Base-by-base conservation (phyloP, 176 grass and related monocot species). In the Neostapfia colusana region DNA sequence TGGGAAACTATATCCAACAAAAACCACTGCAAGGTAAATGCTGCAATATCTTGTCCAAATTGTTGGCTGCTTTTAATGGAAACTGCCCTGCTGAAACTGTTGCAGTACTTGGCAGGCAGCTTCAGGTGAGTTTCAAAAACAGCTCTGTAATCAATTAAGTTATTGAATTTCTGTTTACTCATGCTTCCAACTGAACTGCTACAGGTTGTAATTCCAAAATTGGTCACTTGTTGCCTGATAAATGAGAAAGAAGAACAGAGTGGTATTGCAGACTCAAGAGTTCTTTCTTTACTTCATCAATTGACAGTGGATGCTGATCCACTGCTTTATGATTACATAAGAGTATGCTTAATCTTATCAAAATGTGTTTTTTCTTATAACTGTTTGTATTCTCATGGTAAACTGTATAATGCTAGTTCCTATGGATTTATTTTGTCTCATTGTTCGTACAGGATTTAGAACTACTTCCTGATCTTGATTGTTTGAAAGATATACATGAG, bases 171-270 rank as follows among this genome's bases (percentile, higher is more conserved):
- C 31, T 60, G 59, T 60, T 48, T 26, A 26, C 67, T 73, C 58
- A 58, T 39, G 65, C 31, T 67, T 56, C 26, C 9, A 73, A 78
- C 55, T 78, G 59, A 63, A 87, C 67, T 49, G 25, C 17, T 67
- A 45, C 84, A 97, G 94, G 81, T 91, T 81, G 72, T 97, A 70
- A 88, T 97, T 74, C 90, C 94, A 55, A 97, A 90, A 73, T 85
- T 97, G 72, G 82, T 97, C 46, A 70, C 83, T 72, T 93, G 85
- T 81, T 93, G 86, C 82, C 86, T 97, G 80, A 60, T 51, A 68
- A 54, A 76, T 65, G 81, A 87, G 72, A 69, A 82, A 53, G 26
- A 79, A 45, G 83, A 82, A 75, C 65, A 63, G 81, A 46, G n/a
- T 65, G 27, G 24, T 64, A 80, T 59, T 88, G 81, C 68, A 68